Evolutionary conservation across 345 rosid species (phyloP), one percentile per base, ranked within the genome.

Genomic region (Mallotus nudiflorus): DNA sequence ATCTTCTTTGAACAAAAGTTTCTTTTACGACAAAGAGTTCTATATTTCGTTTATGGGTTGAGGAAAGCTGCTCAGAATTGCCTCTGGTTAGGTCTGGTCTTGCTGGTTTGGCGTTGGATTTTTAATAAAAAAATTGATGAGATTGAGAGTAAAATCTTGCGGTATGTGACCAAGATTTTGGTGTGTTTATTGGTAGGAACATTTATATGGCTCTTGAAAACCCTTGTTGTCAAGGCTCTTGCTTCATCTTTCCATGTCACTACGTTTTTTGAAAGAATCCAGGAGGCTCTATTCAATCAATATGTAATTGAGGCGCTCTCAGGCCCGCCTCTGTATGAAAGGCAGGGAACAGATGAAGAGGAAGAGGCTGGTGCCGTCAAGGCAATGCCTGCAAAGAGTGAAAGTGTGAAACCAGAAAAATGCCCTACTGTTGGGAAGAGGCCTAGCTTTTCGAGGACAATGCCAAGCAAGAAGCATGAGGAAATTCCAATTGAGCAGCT

Each of bases 11-110:
- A 82, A 68, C 75, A 68, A 24, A 80, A 75, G 58, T 83, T 82
- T 45, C 76, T 83, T 19, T 49, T 80, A 37, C 74, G 81, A 27
- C 82, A 86, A 78, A 53, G 83, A 51, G 85, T 83, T 67, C 24
- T 86, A 24, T 86, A 83, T 62, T 86, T 85, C n/a, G 87, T 85
- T 4, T 85, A 83, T 25, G 85, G 87, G 33, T 71, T 85, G 70
- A 81, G 74, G 63, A 83, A 52, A 35, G 46, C 87, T 16, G 87
- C 76, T 25, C 85, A 78, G 73, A 81, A 81, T 69, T 76, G 66
- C 49, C 71, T 83, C 25, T 83, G 82, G 84, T 46, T 81, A 65
- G 85, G 84, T n/a, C 58, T 81, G 12, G 69, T 74, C 45, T 28
- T 83, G 72, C 74, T 85, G 51, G 79, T 71, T 13, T 85, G 89